These are phyloP conservation scores for Cutaneotrichosporon arboriforme DNA, from an alignment of 1,284 basidiomycete genomes.

Conservation along the genomic window DNA sequence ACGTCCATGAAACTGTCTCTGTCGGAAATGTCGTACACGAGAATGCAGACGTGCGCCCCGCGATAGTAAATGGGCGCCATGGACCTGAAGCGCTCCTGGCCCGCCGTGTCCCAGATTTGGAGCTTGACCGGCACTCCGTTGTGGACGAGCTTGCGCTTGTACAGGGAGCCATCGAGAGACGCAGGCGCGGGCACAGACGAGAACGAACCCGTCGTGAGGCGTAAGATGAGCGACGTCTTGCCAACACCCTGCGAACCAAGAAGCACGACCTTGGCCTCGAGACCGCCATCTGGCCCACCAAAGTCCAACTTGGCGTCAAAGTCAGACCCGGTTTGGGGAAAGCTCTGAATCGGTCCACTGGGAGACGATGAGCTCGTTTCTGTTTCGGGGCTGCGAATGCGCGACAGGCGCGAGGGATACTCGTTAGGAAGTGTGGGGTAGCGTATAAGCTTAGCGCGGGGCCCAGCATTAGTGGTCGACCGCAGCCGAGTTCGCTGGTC, in stretches of 20 bases:
- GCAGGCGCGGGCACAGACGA: conserved; percentile 72
- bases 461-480: conserved; percentile 5
- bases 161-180: conserved; percentile 90
- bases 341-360: background rate
- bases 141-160: conserved; percentile 87
- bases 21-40: conserved; percentile 55
- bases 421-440: conserved; percentile 14
- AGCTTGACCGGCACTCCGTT: conserved; percentile 78
- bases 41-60: conserved; percentile 52
- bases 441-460: conserved; percentile 7
- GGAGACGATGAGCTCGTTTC: background rate
- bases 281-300: conserved; percentile 36
- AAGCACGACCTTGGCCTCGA: conserved; percentile 95
- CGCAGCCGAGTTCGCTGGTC: conserved; percentile 26
- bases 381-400: background rate
- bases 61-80: conserved; percentile 68
- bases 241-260: conserved; percentile 97
- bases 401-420: conserved; percentile 6
- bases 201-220: conserved; percentile 88
- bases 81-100: conserved; percentile 92
- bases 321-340: background rate
- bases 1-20: conserved; percentile 83
- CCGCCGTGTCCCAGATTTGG: conserved; percentile 87
- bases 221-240: conserved; percentile 87
- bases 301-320: conserved; percentile 24